Conservation (phyloP, 2,329 filamentous ascomycete genomes). For the Pestalotiopsis sp. region DNA sequence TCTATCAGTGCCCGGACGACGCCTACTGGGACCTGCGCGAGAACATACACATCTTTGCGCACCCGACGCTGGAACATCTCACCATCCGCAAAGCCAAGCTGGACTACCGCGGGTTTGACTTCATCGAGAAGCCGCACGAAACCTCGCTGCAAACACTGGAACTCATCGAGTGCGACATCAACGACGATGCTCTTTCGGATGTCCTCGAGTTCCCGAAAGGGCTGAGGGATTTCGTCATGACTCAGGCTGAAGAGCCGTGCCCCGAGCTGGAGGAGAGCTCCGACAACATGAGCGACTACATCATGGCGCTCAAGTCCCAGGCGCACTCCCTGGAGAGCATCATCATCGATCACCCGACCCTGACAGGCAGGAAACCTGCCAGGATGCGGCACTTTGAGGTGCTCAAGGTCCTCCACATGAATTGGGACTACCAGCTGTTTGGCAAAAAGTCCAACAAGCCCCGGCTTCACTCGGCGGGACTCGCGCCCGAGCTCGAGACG, state of each 20-base stretch:
- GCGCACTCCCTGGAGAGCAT: conserved; percentile 45
- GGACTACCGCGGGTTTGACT: conserved; percentile 49
- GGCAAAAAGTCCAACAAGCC: conserved; percentile 47
- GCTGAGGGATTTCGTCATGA: conserved; percentile 50
- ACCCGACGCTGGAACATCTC: conserved; percentile 49
- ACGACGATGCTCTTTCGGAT: conserved; percentile 43
- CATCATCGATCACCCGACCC: conserved; percentile 45
- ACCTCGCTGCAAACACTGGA: conserved; percentile 46
- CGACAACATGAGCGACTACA: conserved; percentile 49
- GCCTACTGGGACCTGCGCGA: conserved; percentile 54
- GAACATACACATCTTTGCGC: conserved; percentile 54
- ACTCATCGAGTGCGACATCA: conserved; percentile 54
- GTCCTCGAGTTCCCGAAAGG: conserved; percentile 46
- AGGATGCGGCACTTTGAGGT: conserved; percentile 45
- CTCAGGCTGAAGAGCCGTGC: conserved; percentile 39
- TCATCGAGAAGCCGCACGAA: conserved; percentile 48
- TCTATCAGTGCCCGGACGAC: conserved; percentile 46
- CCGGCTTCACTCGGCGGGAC: conserved; percentile 46
- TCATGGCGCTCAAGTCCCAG: conserved; percentile 44
- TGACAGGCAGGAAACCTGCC: conserved; percentile 42
- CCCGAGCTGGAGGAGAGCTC: conserved; percentile 50
- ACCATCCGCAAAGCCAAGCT: conserved; percentile 47
- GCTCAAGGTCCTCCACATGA: conserved; percentile 43
- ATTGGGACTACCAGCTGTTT: conserved; percentile 52
- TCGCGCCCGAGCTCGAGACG: conserved; percentile 47